A percentile compares a stretch with the other conserved stretches of the same genome.
Conservation (phyloP, 768 basidiomycete genomes). For the Tremella mesenterica region DNA sequence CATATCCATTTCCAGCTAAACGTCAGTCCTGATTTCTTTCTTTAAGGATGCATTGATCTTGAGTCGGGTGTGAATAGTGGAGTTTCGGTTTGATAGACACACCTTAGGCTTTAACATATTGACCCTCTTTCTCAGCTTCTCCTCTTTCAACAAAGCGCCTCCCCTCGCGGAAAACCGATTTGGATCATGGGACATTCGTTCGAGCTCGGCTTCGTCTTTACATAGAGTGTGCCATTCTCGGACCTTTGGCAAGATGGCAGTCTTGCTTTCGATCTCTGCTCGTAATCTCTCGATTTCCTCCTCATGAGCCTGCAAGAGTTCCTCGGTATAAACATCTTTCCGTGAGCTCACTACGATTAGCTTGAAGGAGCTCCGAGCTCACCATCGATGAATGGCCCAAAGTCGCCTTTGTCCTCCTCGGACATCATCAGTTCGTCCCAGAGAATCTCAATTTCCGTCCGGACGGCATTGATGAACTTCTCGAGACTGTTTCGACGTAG, state of each 20-base stretch:
- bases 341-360: conserved; percentile 3
- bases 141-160: conserved; percentile 64
- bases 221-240: conserved; percentile 86
- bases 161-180: conserved; percentile 40
- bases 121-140: conserved; percentile 94
- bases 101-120: conserved; percentile 87
- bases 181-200: conserved; percentile 44
- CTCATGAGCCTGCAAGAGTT: conserved; percentile 73
- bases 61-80: background rate
- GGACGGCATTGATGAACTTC: conserved; percentile 69
- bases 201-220: conserved; percentile 79
- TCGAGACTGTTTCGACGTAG: conserved; percentile 80
- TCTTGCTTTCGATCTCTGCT: conserved; percentile 71
- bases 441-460: conserved; percentile 67
- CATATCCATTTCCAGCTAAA: conserved; percentile 80
- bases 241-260: conserved; percentile 62
- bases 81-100: conserved; percentile 35
- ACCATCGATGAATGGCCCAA: conserved; percentile 79
- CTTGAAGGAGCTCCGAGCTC: conserved; percentile 22
- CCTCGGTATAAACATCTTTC: conserved; percentile 78
- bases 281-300: conserved; percentile 72
- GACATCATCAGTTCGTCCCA: conserved; percentile 83
- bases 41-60: background rate
- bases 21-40: background rate
- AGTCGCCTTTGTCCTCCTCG: conserved; percentile 70